Evolutionary conservation across 1,284 basidiomycete genomes (phyloP), one percentile per base, ranked within the genome.

Genomic region (Singerocomus inundabilis): DNA sequence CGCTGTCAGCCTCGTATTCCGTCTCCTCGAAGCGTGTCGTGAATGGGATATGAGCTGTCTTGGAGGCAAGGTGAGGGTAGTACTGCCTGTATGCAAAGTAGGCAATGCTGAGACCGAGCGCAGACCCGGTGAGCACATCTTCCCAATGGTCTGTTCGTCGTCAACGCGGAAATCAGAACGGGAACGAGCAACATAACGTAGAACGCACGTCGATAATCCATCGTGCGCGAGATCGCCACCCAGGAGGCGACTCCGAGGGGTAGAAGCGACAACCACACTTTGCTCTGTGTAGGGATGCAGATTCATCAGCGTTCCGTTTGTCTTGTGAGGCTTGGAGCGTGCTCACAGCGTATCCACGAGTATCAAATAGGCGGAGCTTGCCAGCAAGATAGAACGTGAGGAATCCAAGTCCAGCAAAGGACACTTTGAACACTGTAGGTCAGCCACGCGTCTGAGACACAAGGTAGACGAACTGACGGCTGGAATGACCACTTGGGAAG

Each of bases 401-500:
- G 70, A 85, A 91, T 2, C 83, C 84, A 0, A 91, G 72, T 4
- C 90, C 88, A 0, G 87, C 82, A 59, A 87, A 91, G 0, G 85
- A 79, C 16, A 86, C 84, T 84, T 13, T 2, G 9, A 9, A 6
- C 18, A 6, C n/a, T 3, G 1, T 55, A 1, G 29, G 30, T 50
- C 5, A 57, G 47, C 18, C 21, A 6, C 12, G 15, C 2, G 11
- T 12, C 1, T 16, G 5, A 32, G 6, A 16, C 0, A 28, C 28
- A n/a, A 6, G 4, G 18, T 11, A 12, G 33, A 35, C 2, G 9
- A 13, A 69, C 74, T 52, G 66, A 85, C 72, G 68, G 57, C 81
- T 84, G 1, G 83, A 76, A 66, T 91, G 89, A 0, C 89, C 89
- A 32, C 83, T 85, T 1, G 87, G 87, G 66, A 92, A 91, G 59